A percentile compares a stretch with the other conserved stretches of the same genome.
Evolutionary conservation across 202 grass and related monocot species (phyloP).

Genomic region (Panicum virgatum): DNA sequence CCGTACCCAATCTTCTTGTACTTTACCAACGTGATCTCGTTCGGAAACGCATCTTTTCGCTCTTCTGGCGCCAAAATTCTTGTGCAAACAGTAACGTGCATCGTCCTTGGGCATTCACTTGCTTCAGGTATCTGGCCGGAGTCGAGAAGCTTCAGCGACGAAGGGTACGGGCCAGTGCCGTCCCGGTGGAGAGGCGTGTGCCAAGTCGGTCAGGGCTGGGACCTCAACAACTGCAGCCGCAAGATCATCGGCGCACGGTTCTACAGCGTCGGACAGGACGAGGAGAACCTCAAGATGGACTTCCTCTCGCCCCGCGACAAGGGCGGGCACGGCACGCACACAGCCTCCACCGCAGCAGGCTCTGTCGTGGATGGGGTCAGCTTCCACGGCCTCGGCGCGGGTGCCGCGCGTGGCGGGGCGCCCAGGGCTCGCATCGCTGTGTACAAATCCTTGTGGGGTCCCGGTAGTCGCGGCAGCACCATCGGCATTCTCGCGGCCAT

Average conservation of each 20-base stretch:
- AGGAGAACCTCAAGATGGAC: background rate
- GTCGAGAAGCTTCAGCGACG: constrained; percentile 66
- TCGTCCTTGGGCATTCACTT: too few species aligned
- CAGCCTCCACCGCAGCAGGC: constrained; percentile 30
- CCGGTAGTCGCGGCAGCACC: background rate
- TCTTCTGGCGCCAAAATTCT: too few species aligned
- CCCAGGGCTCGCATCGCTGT: constrained; percentile 28
- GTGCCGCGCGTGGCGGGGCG: constrained; percentile 23
- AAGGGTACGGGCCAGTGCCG: constrained; percentile 51
- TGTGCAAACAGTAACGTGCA: too few species aligned
- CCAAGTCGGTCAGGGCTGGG: constrained; percentile 21
- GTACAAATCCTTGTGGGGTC: too few species aligned
- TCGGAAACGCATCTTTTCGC: background rate
- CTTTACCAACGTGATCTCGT: background rate
- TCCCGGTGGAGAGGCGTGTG: constrained; percentile 63
- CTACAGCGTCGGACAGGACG: background rate
- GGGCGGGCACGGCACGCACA: background rate
- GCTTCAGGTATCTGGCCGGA: constrained; percentile 70
- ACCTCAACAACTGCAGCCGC: constrained; percentile 43
- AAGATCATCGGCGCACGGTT: constrained; percentile 64
- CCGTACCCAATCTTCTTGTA: background rate
- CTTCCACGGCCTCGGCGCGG: background rate
- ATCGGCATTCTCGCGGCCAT: constrained; percentile 38
- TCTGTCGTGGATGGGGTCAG: background rate
- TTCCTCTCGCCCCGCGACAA: background rate